These are phyloP conservation scores for Tremellales sp. DNA, from an alignment of 1,284 basidiomycete genomes.

Conservation along the genomic window DNA sequence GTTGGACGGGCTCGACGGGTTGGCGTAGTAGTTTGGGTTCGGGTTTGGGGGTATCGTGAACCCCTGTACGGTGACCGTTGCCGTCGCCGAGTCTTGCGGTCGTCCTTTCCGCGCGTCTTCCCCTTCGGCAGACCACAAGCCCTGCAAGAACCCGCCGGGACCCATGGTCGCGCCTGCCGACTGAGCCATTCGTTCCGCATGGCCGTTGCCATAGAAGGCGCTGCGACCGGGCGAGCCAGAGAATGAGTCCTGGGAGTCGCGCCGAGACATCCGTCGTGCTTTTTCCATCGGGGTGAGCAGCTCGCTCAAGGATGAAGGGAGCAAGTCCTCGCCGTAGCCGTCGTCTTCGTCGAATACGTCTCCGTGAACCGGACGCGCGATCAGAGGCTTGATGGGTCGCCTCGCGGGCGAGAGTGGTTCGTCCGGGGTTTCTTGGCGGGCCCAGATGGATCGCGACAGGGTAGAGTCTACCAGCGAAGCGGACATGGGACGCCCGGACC, in stretches of 20 bases:
- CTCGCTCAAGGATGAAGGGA: conserved; percentile 81
- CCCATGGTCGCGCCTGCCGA: conserved; percentile 44
- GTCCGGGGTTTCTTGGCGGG: conserved; percentile 34
- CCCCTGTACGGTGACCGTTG: conserved; percentile 21
- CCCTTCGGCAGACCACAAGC: conserved; percentile 44
- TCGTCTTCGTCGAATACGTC: conserved; percentile 36
- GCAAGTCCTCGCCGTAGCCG: conserved; percentile 77
- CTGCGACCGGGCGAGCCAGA: conserved; percentile 25
- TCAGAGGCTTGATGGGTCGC: conserved; percentile 18
- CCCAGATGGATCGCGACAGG: conserved; percentile 38
- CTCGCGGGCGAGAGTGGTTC: conserved; percentile 38
- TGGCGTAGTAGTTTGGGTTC: conserved; percentile 22
- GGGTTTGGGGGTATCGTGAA: conserved; percentile 8
- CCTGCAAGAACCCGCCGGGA: conserved; percentile 38
- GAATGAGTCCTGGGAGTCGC: conserved; percentile 40
- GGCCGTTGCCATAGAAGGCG: conserved; percentile 12
- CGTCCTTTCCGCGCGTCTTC: conserved; percentile 35
- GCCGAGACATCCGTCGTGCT: conserved; percentile 67
- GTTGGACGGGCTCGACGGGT: conserved; percentile 35
- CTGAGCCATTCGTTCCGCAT: conserved; percentile 41
- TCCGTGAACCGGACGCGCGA: conserved; percentile 10
- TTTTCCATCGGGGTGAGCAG: conserved; percentile 79
- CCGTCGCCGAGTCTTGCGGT: conserved; percentile 12
- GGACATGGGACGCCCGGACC: conserved; percentile 27
- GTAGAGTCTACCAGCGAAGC: conserved; percentile 40